Percentiles rank a stretch among this genome's conserved stretches.
Evolutionary conservation across 2,329 filamentous ascomycete genomes (phyloP).

Genomic region (Talaromyces atroroseus): DNA sequence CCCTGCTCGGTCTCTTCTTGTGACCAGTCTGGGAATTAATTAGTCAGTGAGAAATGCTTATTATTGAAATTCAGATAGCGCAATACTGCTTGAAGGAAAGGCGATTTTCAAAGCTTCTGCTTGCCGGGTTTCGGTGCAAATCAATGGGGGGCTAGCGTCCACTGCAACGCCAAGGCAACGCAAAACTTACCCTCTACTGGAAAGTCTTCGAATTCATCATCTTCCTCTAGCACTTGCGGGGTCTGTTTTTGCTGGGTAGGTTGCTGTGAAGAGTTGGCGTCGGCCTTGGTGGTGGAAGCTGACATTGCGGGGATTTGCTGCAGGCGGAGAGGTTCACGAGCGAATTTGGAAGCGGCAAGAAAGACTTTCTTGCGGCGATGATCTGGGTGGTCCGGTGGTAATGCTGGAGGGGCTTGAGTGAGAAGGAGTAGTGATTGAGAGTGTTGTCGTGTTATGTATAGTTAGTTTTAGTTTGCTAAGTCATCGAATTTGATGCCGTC

Average conservation of each 20-base stretch:
- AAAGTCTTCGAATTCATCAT: conserved; percentile 99
- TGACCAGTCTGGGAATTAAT: conserved; percentile 66
- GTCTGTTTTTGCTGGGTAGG: conserved; percentile 54
- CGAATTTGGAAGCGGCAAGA: neutral
- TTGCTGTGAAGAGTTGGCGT: conserved; percentile 38
- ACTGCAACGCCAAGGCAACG: neutral
- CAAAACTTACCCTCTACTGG: conserved; percentile 73
- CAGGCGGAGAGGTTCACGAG: neutral
- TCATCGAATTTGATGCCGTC: neutral
- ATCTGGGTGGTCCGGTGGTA: neutral
- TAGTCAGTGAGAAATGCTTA: conserved; percentile 14
- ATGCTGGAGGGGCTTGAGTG: neutral
- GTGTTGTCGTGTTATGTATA: neutral
- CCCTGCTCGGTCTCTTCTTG: conserved; percentile 77
- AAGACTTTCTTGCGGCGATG: neutral
- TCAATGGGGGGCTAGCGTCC: neutral
- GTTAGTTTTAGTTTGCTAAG: no score
- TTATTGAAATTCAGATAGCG: neutral
- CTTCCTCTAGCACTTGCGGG: conserved; percentile 76
- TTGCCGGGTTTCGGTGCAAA: neutral
- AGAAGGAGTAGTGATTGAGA: no score
- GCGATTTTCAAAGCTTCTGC: conserved; percentile 1
- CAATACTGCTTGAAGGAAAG: neutral
- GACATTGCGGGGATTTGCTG: conserved; percentile 40
- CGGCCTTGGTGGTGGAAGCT: conserved; percentile 29